These are phyloP conservation scores for Leccinellum rugosiceps DNA, from an alignment of 768 basidiomycete species.

Conservation along the genomic window DNA sequence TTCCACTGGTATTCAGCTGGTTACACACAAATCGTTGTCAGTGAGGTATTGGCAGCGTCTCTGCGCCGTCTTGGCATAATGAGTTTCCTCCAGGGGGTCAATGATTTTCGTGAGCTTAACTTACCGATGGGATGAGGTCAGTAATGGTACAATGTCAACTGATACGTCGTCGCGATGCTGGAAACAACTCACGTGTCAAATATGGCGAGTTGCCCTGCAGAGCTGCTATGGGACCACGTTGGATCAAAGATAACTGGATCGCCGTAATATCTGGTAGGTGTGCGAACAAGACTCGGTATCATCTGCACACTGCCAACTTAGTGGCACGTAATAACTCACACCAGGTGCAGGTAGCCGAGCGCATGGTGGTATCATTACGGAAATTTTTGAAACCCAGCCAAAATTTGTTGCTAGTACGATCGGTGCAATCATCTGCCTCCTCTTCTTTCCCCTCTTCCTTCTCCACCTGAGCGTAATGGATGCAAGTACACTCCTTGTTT, in stretches of 20 bases:
- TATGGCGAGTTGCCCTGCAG: background rate
- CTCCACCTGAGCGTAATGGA: constrained; percentile 26
- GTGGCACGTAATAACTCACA: no score
- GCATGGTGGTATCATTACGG: background rate
- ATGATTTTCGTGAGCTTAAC: background rate
- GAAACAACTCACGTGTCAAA: constrained; percentile 3
- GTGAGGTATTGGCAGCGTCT: background rate
- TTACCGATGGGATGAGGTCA: background rate
- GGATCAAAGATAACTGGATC: background rate
- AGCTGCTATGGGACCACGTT: background rate
- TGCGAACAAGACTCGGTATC: background rate
- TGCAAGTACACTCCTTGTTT: constrained; percentile 17
- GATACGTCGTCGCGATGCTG: background rate
- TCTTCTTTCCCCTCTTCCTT: constrained; percentile 28
- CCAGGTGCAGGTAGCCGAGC: no score
- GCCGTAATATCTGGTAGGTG: background rate
- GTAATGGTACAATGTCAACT: background rate
- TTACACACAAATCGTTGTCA: background rate
- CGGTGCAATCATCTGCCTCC: constrained; percentile 26
- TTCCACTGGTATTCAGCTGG: no score
- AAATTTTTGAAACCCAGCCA: constrained; percentile 52
- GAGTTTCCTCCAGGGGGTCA: background rate
- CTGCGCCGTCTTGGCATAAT: background rate
- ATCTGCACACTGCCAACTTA: no score
- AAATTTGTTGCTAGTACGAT: constrained; percentile 39